Percentiles rank a stretch among this genome's conserved stretches.
Evolutionary conservation across 2,329 filamentous ascomycete species (phyloP).

Genomic region (Fusarium piperis): DNA sequence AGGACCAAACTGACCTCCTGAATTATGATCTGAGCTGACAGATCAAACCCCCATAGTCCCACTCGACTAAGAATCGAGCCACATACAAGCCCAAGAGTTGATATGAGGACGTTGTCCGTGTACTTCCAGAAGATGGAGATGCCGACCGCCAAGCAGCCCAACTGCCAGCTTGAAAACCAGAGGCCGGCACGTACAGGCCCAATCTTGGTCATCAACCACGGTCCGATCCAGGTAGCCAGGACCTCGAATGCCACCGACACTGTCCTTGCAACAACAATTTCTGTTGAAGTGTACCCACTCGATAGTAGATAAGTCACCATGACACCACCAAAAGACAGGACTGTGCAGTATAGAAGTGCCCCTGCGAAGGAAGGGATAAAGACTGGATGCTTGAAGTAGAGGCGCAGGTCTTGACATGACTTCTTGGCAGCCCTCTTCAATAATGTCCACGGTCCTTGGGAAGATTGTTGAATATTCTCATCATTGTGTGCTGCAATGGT

Average conservation of each 20-base stretch:
- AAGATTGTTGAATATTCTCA: neutral
- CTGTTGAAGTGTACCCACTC: conserved; percentile 59
- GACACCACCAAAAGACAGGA: conserved; percentile 67
- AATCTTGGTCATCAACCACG: conserved; percentile 63
- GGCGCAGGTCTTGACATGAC: conserved; percentile 28
- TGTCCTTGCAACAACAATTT: conserved; percentile 64
- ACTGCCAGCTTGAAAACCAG: conserved; percentile 77
- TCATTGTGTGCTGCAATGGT: neutral
- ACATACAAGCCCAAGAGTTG: conserved; percentile 59
- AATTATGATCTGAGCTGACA: conserved; percentile 68
- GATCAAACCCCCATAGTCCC: conserved; percentile 70
- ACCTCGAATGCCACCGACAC: conserved; percentile 66
- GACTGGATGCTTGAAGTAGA: conserved; percentile 64
- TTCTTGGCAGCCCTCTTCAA: conserved; percentile 20
- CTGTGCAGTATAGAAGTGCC: conserved; percentile 70
- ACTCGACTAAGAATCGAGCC: conserved; percentile 66
- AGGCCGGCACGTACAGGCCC: conserved; percentile 72
- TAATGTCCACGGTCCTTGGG: neutral
- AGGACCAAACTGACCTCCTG: conserved; percentile 61
- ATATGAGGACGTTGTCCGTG: conserved; percentile 43
- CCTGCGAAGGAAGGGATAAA: conserved; percentile 70
- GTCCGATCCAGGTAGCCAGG: conserved; percentile 68
- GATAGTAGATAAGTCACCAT: conserved; percentile 72
- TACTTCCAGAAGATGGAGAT: conserved; percentile 53
- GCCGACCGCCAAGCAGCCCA: conserved; percentile 61